Evolutionary conservation across 768 basidiomycete genomes (phyloP).

Genomic region (Phylloporus arenicola): DNA sequence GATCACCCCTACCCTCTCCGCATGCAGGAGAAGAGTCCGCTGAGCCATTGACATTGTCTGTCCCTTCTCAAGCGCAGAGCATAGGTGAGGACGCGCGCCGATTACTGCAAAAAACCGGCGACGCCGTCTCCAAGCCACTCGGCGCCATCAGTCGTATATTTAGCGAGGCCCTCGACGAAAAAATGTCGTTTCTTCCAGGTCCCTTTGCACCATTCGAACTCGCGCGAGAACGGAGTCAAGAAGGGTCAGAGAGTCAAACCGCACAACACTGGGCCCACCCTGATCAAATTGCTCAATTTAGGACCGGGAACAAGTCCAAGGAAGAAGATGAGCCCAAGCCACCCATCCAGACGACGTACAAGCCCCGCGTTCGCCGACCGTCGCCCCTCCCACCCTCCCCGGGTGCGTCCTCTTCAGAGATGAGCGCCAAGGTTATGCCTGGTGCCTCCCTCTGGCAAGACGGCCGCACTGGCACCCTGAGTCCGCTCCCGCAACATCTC

Average conservation of each 20-base stretch:
- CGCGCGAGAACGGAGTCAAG: slow-evolving; percentile 44
- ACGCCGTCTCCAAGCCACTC: slow-evolving; percentile 87
- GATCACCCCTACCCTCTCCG: slow-evolving; percentile 36
- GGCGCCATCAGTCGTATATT: slow-evolving; percentile 85
- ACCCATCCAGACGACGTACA: slow-evolving; percentile 63
- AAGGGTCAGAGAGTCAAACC: slow-evolving; percentile 32
- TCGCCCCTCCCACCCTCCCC: slow-evolving; percentile 36
- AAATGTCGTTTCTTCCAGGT: slow-evolving; percentile 58
- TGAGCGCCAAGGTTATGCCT: slow-evolving; percentile 27
- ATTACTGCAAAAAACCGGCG: slow-evolving; percentile 85
- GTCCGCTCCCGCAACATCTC: slow-evolving; percentile 26
- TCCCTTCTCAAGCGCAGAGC: slow-evolving; percentile 30
- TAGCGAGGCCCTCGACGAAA: slow-evolving; percentile 74
- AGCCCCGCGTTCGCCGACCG: slow-evolving; percentile 59
- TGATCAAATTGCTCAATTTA: slow-evolving; percentile 30
- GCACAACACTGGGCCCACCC: slow-evolving; percentile 38
- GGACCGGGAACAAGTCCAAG: slow-evolving; percentile 34
- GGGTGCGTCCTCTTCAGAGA: slow-evolving; percentile 24
- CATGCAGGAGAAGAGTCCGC: slow-evolving; percentile 89
- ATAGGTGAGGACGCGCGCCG: slow-evolving; percentile 68
- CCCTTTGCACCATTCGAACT: slow-evolving; percentile 68
- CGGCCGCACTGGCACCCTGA: slow-evolving; percentile 7
- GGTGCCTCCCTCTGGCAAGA: slow-evolving; percentile 48
- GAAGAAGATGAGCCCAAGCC: slow-evolving; percentile 25
- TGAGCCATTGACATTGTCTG: slow-evolving; percentile 62